phyloP scores from a whole-genome alignment of 306 rosid genomes.

The Lathyrus oleraceus region DNA sequence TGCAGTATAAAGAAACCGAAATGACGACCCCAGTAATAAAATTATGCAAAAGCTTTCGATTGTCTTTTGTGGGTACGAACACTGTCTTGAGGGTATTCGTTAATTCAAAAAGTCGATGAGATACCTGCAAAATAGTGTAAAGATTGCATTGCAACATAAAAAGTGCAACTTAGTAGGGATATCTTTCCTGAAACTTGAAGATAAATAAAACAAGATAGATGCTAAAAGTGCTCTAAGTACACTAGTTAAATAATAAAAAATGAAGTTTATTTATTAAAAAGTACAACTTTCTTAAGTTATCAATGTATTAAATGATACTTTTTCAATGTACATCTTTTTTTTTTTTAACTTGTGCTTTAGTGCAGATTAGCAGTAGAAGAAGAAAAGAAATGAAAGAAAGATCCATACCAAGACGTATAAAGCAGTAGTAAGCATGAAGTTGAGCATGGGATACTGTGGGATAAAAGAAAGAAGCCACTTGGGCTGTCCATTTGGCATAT shows the following conservation, averaged over 20 bases:
- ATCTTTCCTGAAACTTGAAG: conserved; percentile 26
- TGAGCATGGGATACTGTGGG: conserved; percentile 90
- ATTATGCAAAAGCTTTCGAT: conserved; percentile 78
- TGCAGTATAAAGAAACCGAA: conserved; percentile 60
- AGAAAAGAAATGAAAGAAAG: conserved; percentile 10
- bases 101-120: conserved; percentile 87
- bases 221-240: not conserved
- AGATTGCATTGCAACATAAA: conserved; percentile 35
- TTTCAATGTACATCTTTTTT: not conserved
- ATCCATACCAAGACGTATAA: conserved; percentile 72
- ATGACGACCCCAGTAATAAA: conserved; percentile 65
- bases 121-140: conserved; percentile 61
- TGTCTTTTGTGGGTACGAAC: conserved; percentile 85
- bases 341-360: not conserved
- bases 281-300: not conserved
- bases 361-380: not conserved
- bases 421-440: conserved; percentile 94
- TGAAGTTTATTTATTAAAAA: not conserved
- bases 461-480: conserved; percentile 98
- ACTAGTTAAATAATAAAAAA: not conserved
- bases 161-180: conserved; percentile 17
- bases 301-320: not conserved
- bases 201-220: conserved; percentile 10
- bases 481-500: conserved; percentile 91
- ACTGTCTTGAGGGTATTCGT: conserved; percentile 81